Percentiles rank a stretch among this genome's conserved stretches.
phyloP scores from a whole-genome alignment of 169 alveolate species.

The Plasmodium gaboni region DNA sequence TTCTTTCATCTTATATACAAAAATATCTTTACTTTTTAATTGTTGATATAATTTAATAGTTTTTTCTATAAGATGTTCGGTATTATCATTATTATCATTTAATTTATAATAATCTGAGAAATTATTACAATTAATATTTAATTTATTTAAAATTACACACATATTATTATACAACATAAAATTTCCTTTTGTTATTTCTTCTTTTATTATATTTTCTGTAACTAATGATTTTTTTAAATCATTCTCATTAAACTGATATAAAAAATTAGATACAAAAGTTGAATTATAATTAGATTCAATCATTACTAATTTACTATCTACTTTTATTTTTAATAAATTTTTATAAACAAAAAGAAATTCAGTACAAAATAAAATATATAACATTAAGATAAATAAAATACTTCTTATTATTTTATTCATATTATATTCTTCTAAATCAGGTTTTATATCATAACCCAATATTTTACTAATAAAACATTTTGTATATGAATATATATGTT shows the following conservation, averaged over 20 bases:
- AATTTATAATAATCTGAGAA: conserved; percentile 13
- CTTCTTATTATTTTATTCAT: conserved; percentile 36
- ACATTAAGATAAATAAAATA: conserved; percentile 34
- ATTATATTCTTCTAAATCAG: conserved; percentile 53
- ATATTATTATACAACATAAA: conserved; percentile 31
- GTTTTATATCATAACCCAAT: conserved; percentile 68
- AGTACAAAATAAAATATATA: conserved; percentile 40
- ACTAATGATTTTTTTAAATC: conserved; percentile 23
- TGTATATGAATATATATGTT: conserved; percentile 8
- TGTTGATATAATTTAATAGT: conserved; percentile 30
- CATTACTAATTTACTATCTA: conserved; percentile 36
- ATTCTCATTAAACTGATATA: conserved; percentile 45
- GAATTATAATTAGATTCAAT: conserved; percentile 46
- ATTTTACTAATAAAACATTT: conserved; percentile 45
- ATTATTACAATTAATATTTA: conserved; percentile 29
- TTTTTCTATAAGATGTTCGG: conserved; percentile 12
- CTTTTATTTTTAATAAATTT: conserved; percentile 45
- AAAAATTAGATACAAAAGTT: conserved; percentile 23
- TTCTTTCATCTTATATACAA: conserved; percentile 47
- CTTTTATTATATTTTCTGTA: conserved; percentile 50
- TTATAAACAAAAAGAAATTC: conserved; percentile 68
- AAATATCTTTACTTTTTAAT: conserved; percentile 13
- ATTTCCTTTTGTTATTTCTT: conserved; percentile 47
- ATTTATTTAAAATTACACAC: conserved; percentile 37
- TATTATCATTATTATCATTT: conserved; percentile 7